Evolutionary conservation across 257 asterid species (phyloP).

Genomic region (Penstemon barbatus): DNA sequence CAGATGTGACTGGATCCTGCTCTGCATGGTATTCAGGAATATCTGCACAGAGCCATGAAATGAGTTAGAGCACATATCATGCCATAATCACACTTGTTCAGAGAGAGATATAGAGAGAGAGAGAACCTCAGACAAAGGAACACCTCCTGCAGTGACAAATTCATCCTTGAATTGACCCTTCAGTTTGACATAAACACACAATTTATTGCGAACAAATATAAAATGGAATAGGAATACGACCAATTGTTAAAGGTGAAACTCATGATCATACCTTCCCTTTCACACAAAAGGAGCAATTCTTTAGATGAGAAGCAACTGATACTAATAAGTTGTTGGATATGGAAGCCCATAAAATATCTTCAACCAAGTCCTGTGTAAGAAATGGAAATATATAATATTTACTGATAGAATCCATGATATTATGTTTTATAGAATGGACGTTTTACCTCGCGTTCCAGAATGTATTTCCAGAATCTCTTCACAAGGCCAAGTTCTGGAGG

Average conservation of each 20-base stretch:
- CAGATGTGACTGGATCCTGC: constrained; percentile 58
- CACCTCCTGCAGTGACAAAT: constrained; percentile 97
- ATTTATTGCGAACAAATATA: constrained; percentile 18
- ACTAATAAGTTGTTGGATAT: constrained; percentile 54
- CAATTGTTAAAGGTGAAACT: constrained; percentile 2
- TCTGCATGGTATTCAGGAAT: constrained; percentile 75
- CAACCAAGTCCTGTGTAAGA: constrained; percentile 53
- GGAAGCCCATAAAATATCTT: constrained; percentile 83
- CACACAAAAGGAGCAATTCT: constrained; percentile 62
- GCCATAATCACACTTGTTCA: constrained; percentile 8
- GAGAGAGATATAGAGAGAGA: constrained; percentile 26
- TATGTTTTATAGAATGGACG: constrained; percentile 27
- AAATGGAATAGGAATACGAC: constrained; percentile 8
- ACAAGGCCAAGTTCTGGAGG: constrained; percentile 74
- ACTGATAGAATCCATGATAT: constrained; percentile 27
- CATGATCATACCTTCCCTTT: constrained; percentile 68
- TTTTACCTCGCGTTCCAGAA: constrained; percentile 71
- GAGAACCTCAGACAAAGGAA: constrained; percentile 89
- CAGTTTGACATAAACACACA: constrained; percentile 16
- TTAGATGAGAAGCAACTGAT: constrained; percentile 60
- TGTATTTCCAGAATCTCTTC: constrained; percentile 92
- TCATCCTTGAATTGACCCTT: constrained; percentile 99
- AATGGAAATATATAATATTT: constrained; percentile 24
- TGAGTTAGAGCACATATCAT: constrained; percentile 1
- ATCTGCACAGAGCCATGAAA: constrained; percentile 48